Evolutionary conservation across 176 grass and related monocot species (phyloP).

Genomic region (Leersia perrieri): DNA sequence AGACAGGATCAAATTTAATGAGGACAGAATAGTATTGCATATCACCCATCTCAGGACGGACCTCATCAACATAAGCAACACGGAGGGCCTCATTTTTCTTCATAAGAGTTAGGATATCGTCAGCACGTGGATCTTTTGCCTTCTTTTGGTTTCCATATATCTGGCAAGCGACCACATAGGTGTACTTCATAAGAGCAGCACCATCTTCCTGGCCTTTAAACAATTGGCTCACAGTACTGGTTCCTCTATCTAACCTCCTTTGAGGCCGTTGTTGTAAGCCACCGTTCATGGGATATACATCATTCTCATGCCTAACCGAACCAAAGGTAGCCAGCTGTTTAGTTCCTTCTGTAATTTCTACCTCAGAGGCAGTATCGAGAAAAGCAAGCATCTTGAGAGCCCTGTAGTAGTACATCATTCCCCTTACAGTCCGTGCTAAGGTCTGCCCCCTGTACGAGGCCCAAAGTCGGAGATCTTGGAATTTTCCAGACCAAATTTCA

Average conservation of each 20-base stretch:
- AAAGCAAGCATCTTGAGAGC: conserved; percentile 98
- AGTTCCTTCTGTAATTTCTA: conserved; percentile 79
- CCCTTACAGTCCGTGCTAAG: conserved; percentile 78
- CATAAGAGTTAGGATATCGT: conserved; percentile 88
- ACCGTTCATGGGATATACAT: conserved; percentile 45
- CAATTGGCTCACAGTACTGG: conserved; percentile 66
- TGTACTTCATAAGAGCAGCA: conserved; percentile 90
- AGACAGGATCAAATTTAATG: conserved; percentile 77
- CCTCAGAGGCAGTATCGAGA: conserved; percentile 90
- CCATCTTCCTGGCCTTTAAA: conserved; percentile 91
- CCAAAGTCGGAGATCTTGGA: conserved; percentile 85
- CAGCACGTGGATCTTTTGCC: conserved; percentile 69
- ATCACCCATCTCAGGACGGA: conserved; percentile 30
- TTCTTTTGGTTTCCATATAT: conserved; percentile 92
- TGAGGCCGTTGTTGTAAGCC: conserved; percentile 45
- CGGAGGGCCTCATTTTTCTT: conserved; percentile 88
- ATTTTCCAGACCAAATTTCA: conserved; percentile 72
- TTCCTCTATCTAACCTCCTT: conserved; percentile 58
- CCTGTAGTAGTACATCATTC: conserved; percentile 99
- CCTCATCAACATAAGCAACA: conserved; percentile 95
- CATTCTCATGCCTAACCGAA: conserved; percentile 64
- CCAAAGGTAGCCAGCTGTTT: conserved; percentile 70
- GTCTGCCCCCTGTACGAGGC: conserved; percentile 96
- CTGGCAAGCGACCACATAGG: conserved; percentile 91
- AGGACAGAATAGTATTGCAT: conserved; percentile 85